Base-by-base conservation (phyloP, 1,284 basidiomycete genomes). In the Austroboletus niveus region DNA sequence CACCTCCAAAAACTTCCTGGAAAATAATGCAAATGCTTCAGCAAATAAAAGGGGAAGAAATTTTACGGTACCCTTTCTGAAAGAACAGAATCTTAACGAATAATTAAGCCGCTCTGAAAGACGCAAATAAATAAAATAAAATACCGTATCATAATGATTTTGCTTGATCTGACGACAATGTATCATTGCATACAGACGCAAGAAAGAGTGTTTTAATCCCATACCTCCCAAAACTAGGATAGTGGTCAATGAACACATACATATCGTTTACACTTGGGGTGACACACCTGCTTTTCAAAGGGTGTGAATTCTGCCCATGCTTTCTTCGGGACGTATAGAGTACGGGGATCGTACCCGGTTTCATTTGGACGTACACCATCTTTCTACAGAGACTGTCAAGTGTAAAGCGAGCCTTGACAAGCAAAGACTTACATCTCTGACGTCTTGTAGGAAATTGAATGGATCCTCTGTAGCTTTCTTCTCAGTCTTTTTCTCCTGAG, bases 261-360 rank as follows among this genome's bases (percentile, higher is more conserved):
- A 47, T 0, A 5, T 35, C 27, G 40, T 29, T 11, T 39, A 20
- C 30, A 12, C 17, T 51, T 48, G 44, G 48, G 45, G 9, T 40
- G 20, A 59, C 77, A 15, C 53, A 84, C 89, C 77, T 94, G 92
- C 62, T 85, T 92, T 74, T 99, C 96, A 64, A 99, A 99, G 0
- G 95, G 94, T 0, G 94, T 95, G 63, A 99, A 97, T 1, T 78
- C 75, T 15, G 78, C 76, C 94, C 94, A 97, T 0, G 87, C 85
- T 45, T 75, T 80, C 30, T 78, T 73, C 0, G 96, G 95, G 48
- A 99, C 84, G 65, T 81, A 84, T 42, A 99, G 72, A 0, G 97
- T 98, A 52, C 96, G 79, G 4, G 90, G 89, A 65, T 99, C 97
- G 65, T 98, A 98, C n/a, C 90, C 84, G 0, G 90, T 84, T 60